phyloP scores from a whole-genome alignment of 257 asterid species.

The Avicennia marina region DNA sequence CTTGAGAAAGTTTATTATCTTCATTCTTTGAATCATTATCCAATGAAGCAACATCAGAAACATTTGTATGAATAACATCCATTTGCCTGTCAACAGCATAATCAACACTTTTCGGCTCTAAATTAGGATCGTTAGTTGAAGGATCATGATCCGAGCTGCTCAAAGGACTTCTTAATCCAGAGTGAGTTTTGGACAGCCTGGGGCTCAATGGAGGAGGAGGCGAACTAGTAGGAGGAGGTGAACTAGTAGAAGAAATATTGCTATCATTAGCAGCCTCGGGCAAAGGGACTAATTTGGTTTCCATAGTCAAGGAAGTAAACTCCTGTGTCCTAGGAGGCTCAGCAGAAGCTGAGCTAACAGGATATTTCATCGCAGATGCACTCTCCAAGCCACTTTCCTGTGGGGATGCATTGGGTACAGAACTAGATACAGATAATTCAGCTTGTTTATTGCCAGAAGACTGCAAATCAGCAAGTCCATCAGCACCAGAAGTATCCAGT shows the following conservation, averaged over 20 bases:
- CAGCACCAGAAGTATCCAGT: slow-evolving; percentile 41
- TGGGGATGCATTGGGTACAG: slow-evolving; percentile 46
- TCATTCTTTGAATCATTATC: slow-evolving; percentile 52
- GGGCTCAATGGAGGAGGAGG: slow-evolving; percentile 76
- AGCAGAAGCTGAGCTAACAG: slow-evolving; percentile 36
- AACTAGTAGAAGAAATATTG: slow-evolving; percentile 47
- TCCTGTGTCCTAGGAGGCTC: slow-evolving; percentile 43
- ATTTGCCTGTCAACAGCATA: slow-evolving; percentile 71
- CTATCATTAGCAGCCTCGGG: slow-evolving; percentile 33
- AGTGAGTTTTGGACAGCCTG: slow-evolving; percentile 53
- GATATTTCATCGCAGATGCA: slow-evolving; percentile 35
- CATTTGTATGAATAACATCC: slow-evolving; percentile 41
- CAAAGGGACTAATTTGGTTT: slow-evolving; percentile 39
- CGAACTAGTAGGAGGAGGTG: slow-evolving; percentile 55
- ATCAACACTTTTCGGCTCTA: slow-evolving; percentile 53
- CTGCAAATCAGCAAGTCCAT: slow-evolving; percentile 43
- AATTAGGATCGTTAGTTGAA: slow-evolving; percentile 36
- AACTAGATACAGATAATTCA: slow-evolving; percentile 48
- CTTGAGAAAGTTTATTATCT: slow-evolving; percentile 48
- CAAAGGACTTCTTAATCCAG: slow-evolving; percentile 62
- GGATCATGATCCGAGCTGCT: slow-evolving; percentile 53
- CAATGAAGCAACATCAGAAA: slow-evolving; percentile 56
- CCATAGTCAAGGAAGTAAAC: slow-evolving; percentile 36
- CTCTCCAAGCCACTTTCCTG: slow-evolving; percentile 52
- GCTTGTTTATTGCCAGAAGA: slow-evolving; percentile 41